Evolutionary conservation across 352 stramenopile species (phyloP), one percentile per base, ranked within the genome.

Genomic region (Phytopythium ostracodes): DNA sequence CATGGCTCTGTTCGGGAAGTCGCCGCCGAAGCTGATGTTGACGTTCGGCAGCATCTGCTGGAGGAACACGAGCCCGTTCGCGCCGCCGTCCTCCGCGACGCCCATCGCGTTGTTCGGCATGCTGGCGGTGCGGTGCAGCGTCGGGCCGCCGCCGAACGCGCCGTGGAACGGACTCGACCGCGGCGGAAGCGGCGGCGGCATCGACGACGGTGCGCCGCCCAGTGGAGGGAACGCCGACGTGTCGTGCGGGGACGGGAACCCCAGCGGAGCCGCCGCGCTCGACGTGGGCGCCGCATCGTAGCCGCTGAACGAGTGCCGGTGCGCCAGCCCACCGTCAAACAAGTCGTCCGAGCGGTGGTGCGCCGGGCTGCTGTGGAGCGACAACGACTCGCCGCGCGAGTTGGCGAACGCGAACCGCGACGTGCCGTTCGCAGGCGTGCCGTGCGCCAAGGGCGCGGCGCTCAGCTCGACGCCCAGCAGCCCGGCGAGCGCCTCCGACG

Each of bases 1-100:
- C 29, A 49, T 17, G 15, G 58, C 63, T n/a, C 66, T 20, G 31
- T 58, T 74, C 17, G 71, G 63, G 47, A 86, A 92, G 49, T 92
- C 80, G 22, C 81, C 80, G n/a, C 85, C 84, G 56, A 81, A 91
- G 72, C 85, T 94, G 56, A 94, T 94, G 72, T 94, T 92, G 33
- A 94, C 85, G 58, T 94, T 94, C 12, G 85, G 85, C 20, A 94
- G 79, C 85, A 94, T 94, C 62, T 92, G 81, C 77, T 94, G 85
- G 31, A 94, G 69, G 64, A 92, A 94, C 42, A 83, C 85, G 1
- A 94, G 68, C 0, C 85, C 85, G 18, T 70, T 75, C 4, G 59
- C 60, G n/a, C 53, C 51, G 18, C 62, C 63, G 15, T 27, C 35
- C 9, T 59, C 53, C 4, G 33, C 85, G 2, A 94, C 64, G 11